Percentiles rank a stretch among this genome's conserved stretches.
Conservation (phyloP, 768 basidiomycete species). For the Leccinum disarticulatum region DNA sequence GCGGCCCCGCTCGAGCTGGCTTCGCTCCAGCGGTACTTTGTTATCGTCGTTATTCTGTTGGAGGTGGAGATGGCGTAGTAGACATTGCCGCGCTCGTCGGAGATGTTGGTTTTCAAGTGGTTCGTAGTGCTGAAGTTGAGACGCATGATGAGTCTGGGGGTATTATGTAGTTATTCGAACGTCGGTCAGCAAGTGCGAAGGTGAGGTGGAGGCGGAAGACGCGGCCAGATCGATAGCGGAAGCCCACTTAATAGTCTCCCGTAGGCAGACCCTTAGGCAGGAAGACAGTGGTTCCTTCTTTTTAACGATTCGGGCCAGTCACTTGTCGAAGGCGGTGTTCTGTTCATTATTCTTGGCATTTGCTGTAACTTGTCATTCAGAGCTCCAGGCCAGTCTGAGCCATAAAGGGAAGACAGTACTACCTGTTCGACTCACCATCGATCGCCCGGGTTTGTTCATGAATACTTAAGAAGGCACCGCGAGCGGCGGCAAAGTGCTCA, state of each 20-base stretch:
- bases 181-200: neutral
- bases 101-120: slow-evolving; percentile 22
- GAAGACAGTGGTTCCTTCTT: too few species aligned
- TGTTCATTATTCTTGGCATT: neutral
- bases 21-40: slow-evolving; percentile 21
- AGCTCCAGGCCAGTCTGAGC: neutral
- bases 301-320: too few species aligned
- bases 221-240: too few species aligned
- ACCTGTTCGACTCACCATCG: neutral
- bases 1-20: slow-evolving; percentile 1
- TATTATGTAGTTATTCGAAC: neutral
- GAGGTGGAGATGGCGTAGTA: slow-evolving; percentile 23
- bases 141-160: slow-evolving; percentile 14
- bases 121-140: slow-evolving; percentile 22
- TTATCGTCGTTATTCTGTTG: slow-evolving; percentile 26
- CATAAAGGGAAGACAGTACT: neutral
- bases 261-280: too few species aligned
- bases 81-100: slow-evolving; percentile 18
- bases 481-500: neutral
- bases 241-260: too few species aligned
- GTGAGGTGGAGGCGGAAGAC: neutral
- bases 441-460: neutral
- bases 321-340: neutral
- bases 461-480: neutral
- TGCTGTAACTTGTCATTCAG: neutral